These are phyloP conservation scores for Penicillium cataractarum DNA, from an alignment of 495 filamentous ascomycete species.

Conservation along the genomic window DNA sequence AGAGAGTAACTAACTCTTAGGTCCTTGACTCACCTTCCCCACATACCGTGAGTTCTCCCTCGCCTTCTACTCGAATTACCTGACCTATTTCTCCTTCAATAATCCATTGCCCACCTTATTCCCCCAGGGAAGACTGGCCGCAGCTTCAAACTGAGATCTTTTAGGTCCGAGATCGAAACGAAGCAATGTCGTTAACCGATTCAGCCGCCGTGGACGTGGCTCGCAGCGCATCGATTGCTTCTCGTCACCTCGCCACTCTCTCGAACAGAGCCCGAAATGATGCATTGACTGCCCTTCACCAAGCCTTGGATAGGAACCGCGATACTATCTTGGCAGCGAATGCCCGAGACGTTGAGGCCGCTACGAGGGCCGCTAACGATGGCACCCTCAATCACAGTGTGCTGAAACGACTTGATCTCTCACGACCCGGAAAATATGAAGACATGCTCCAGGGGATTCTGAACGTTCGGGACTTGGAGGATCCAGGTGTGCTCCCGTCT, in stretches of 20 bases:
- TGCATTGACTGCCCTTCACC: conserved; percentile 80
- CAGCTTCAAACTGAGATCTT: background rate
- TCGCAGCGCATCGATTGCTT: conserved; percentile 68
- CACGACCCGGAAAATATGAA: conserved; percentile 87
- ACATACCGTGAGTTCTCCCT: background rate
- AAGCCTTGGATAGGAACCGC: conserved; percentile 66
- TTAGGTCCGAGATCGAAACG: background rate
- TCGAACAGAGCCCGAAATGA: conserved; percentile 71
- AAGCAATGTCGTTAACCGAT: conserved; percentile 74
- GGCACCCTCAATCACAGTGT: conserved; percentile 82
- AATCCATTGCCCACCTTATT: background rate
- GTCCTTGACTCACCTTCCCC: conserved; percentile 3
- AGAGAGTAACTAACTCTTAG: no score
- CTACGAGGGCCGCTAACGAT: conserved; percentile 68
- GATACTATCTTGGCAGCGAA: conserved; percentile 85
- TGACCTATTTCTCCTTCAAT: background rate
- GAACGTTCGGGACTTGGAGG: conserved; percentile 81
- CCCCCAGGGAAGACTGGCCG: background rate
- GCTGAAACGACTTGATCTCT: conserved; percentile 86
- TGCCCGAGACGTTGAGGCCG: conserved; percentile 73
- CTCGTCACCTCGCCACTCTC: conserved; percentile 68
- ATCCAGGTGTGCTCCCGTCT: conserved; percentile 68
- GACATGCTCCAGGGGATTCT: conserved; percentile 97
- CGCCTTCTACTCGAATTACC: background rate
- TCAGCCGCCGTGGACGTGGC: conserved; percentile 69